phyloP scores from a whole-genome alignment of 140 eudicot species.

The Cichorium intybus region DNA sequence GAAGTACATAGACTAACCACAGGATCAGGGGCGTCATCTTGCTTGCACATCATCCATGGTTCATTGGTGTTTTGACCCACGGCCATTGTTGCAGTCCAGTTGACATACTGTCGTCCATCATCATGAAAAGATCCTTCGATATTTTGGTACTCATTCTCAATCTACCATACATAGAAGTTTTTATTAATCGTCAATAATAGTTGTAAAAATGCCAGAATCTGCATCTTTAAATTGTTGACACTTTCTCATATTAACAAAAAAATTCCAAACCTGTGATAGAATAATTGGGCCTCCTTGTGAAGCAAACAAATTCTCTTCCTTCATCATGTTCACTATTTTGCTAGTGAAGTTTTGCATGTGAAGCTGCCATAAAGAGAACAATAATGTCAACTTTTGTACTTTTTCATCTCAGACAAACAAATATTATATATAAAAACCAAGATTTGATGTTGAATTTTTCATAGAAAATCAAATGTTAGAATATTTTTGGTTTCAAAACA shows the following conservation, averaged over 20 bases:
- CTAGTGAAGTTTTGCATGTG: slow-evolving; percentile 79
- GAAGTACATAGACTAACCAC: slow-evolving; percentile 47
- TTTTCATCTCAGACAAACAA: slow-evolving; percentile 14
- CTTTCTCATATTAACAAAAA: not conserved
- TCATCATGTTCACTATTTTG: slow-evolving; percentile 79
- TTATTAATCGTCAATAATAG: not conserved
- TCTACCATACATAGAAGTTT: slow-evolving; percentile 30
- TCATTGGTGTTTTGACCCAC: slow-evolving; percentile 75
- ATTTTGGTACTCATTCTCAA: slow-evolving; percentile 88
- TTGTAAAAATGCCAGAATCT: not conserved
- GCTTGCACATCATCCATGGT: slow-evolving; percentile 99
- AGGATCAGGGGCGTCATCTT: slow-evolving; percentile 92
- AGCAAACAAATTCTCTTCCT: slow-evolving; percentile 69
- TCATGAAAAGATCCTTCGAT: slow-evolving; percentile 52
- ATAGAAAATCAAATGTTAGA: not conserved
- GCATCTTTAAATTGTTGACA: too few species aligned
- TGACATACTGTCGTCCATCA: slow-evolving; percentile 56
- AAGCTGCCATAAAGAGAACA: slow-evolving; percentile 33
- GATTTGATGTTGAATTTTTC: not conserved
- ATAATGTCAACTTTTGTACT: slow-evolving; percentile 7
- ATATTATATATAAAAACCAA: too few species aligned
- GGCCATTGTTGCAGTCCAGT: slow-evolving; percentile 94
- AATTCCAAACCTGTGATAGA: slow-evolving; percentile 67
- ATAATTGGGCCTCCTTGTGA: slow-evolving; percentile 98
- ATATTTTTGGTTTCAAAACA: not conserved